Base-by-base conservation (phyloP, 441 rosid genomes). In the Omphalea diandra region DNA sequence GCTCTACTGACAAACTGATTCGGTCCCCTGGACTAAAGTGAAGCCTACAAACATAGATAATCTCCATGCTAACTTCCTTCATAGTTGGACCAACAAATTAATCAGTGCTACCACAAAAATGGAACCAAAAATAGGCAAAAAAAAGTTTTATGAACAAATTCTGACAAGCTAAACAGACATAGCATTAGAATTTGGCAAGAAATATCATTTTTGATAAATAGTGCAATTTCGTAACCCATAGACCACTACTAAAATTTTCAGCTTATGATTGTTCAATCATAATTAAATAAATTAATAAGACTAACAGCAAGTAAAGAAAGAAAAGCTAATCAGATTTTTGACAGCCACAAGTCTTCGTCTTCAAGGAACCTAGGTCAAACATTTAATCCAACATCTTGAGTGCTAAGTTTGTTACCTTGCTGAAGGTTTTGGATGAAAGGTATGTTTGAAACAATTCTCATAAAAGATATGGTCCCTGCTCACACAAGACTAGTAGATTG, bases 11-110 rank as follows among this genome's bases (percentile, higher is more conserved):
- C 26, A 87, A 84, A 64, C 64, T 52, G 55, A 77, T 63, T 79
- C 67, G 85, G 54, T 90, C 90, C 68, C 63, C 85, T n/a, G 74
- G 75, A 73, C 72, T 78, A 79, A 66, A 85, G 65, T 74, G 76
- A 76, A 96, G 84, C 71, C 77, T 72, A 74, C 73, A 79, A 36
- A 91, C 83, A 75, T 70, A 79, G 73, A 96, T 81, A 72, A 75
- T 70, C 81, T 91, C 89, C 84, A 65, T 65, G 72, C 79, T 74
- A 77, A 54, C 75, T 75, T 86, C 94, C 97, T 90, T 85, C 72
- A 77, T 47, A 52, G 75, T 69, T 71, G 52, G 61, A 60, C 43
- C 44, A 18, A 70, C 66, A 73, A 75, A 63, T 57, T 17, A 63
- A 54, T 59, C 65, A 78, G 67, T 53, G 68, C 52, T 12, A 63